Conservation (phyloP, 495 filamentous ascomycete genomes). For the Diplogelasinospora grovesii region DNA sequence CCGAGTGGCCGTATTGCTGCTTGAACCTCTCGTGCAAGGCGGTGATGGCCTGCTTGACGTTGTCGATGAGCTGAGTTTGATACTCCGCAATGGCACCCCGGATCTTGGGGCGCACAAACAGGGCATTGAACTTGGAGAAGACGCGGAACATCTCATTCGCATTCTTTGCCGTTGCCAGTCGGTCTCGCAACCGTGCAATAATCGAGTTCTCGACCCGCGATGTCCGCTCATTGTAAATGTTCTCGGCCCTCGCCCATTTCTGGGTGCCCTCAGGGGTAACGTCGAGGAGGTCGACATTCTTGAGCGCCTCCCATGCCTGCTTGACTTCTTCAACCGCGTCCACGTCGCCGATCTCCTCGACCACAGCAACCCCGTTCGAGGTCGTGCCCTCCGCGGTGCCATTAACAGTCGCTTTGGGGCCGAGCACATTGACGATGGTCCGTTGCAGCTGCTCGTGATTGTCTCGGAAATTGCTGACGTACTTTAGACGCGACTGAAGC, state of each 20-base stretch:
- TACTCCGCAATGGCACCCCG: slow-evolving; percentile 96
- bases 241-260: slow-evolving; percentile 86
- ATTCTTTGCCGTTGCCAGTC: slow-evolving; percentile 87
- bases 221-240: slow-evolving; percentile 92
- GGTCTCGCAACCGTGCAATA: slow-evolving; percentile 87
- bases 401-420: slow-evolving; percentile 56
- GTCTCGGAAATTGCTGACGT: slow-evolving; percentile 86
- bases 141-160: slow-evolving; percentile 99
- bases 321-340: slow-evolving; percentile 96
- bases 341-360: slow-evolving; percentile 93
- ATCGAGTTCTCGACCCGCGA: slow-evolving; percentile 97
- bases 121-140: slow-evolving; percentile 98
- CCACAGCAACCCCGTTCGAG: slow-evolving; percentile 57
- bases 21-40: slow-evolving; percentile 94
- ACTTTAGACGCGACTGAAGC: slow-evolving; percentile 82
- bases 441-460: slow-evolving; percentile 96
- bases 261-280: slow-evolving; percentile 81
- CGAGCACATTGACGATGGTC: slow-evolving; percentile 91
- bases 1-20: slow-evolving; percentile 95
- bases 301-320: slow-evolving; percentile 86
- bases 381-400: slow-evolving; percentile 42
- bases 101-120: slow-evolving; percentile 96
- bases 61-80: slow-evolving; percentile 93
- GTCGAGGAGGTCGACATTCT: slow-evolving; percentile 91
- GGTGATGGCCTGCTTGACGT: slow-evolving; percentile 90